Conservation (phyloP, 106 monocot species). For the Allium cepa region DNA sequence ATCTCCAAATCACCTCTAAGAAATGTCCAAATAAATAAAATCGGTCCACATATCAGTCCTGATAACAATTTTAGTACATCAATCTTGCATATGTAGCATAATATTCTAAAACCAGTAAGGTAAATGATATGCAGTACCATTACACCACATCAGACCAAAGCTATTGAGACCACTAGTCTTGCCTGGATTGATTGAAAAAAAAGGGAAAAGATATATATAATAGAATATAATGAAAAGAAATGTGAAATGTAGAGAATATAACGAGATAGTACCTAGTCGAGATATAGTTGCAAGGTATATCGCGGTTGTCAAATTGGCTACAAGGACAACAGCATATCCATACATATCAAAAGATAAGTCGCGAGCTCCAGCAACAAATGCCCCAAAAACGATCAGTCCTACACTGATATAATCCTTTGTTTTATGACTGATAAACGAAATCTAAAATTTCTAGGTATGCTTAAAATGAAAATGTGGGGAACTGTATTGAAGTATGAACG, state of each 20-base stretch:
- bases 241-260: slow-evolving; percentile 9
- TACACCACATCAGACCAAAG: slow-evolving; percentile 99
- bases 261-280: slow-evolving; percentile 58
- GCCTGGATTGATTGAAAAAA: slow-evolving; percentile 27
- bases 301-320: slow-evolving; percentile 87
- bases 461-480: no score
- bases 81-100: not conserved
- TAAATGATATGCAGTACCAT: slow-evolving; percentile 39
- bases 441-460: slow-evolving; percentile 13
- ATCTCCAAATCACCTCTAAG: slow-evolving; percentile 65
- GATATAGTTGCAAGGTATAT: slow-evolving; percentile 95
- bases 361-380: slow-evolving; percentile 88
- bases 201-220: not conserved
- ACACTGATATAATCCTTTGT: slow-evolving; percentile 65
- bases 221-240: no score
- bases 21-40: slow-evolving; percentile 77
- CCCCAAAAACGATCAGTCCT: slow-evolving; percentile 84
- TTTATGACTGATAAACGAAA: slow-evolving; percentile 29
- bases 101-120: not conserved
- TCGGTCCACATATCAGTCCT: slow-evolving; percentile 88
- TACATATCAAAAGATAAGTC: slow-evolving; percentile 83
- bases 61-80: slow-evolving; percentile 6
- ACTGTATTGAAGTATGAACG: no score
- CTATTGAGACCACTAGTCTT: slow-evolving; percentile 96
- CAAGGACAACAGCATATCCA: slow-evolving; percentile 77